These are phyloP conservation scores for Trichoderma sp. DNA, from an alignment of 2,329 filamentous ascomycete species.

Conservation along the genomic window DNA sequence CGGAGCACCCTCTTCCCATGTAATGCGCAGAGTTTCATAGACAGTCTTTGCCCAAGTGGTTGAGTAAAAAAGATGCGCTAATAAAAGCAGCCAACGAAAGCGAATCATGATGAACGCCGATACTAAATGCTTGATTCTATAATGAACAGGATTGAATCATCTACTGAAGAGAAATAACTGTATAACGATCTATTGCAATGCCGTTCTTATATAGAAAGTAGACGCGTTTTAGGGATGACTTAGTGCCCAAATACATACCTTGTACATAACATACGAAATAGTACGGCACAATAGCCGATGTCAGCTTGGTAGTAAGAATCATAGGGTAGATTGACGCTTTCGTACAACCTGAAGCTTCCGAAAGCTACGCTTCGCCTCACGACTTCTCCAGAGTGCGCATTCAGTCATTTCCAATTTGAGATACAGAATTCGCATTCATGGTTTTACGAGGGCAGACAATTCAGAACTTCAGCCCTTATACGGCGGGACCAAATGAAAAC, in stretches of 20 bases:
- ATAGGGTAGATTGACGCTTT: neutral
- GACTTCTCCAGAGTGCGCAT: neutral
- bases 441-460: neutral
- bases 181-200: neutral
- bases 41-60: conserved; percentile 1
- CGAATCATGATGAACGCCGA: conserved; percentile 4
- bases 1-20: conserved; percentile 26
- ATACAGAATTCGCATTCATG: too few relatives aligned
- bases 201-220: neutral
- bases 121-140: neutral
- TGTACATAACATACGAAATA: neutral
- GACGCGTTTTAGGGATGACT: neutral
- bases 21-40: conserved; percentile 12
- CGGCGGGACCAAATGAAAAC: neutral
- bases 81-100: neutral
- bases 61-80: neutral
- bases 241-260: neutral
- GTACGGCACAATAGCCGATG: neutral
- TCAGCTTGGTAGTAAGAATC: neutral
- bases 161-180: neutral
- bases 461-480: neutral
- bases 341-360: neutral
- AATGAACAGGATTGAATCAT: neutral
- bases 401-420: neutral
- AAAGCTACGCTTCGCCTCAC: neutral